Evolutionary conservation across 2,329 filamentous ascomycete genomes (phyloP).

Genomic region (Chaetomium sp.): DNA sequence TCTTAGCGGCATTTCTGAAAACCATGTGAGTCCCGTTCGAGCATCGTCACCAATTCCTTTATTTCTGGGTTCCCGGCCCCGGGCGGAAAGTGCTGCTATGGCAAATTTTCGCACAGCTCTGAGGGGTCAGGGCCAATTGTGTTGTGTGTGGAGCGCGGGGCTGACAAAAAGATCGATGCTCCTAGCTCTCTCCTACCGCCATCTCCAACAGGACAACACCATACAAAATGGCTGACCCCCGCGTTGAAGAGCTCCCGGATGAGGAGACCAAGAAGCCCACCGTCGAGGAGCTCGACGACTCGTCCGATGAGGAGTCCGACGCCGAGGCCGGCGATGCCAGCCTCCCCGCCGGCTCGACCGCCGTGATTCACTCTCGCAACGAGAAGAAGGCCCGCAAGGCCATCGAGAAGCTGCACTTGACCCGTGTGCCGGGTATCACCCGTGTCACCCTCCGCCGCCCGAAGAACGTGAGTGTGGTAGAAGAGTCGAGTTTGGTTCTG

Average conservation of each 20-base stretch:
- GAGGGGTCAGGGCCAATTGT: constrained; percentile 9
- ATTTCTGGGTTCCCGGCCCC: neutral
- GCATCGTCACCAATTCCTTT: neutral
- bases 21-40: constrained; percentile 22
- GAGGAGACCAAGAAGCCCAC: constrained; percentile 78
- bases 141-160: constrained; percentile 18
- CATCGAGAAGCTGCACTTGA: constrained; percentile 95
- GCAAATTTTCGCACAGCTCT: neutral
- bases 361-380: constrained; percentile 95
- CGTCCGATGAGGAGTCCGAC: constrained; percentile 68
- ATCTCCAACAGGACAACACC: too few relatives aligned
- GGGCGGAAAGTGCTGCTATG: too few relatives aligned
- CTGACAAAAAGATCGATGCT: constrained; percentile 24
- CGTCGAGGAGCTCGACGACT: constrained; percentile 66
- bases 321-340: constrained; percentile 61
- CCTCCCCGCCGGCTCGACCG: constrained; percentile 74
- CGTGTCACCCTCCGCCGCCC: constrained; percentile 95
- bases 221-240: constrained; percentile 83
- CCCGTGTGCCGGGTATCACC: constrained; percentile 94
- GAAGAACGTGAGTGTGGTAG: constrained; percentile 77
- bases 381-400: constrained; percentile 99
- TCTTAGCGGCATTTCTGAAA: constrained; percentile 21
- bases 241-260: constrained; percentile 95
- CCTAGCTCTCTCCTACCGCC: constrained; percentile 21
- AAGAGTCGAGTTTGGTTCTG: neutral